These are phyloP conservation scores for Xylaria cubensis DNA, from an alignment of 495 filamentous ascomycete species.

Conservation along the genomic window DNA sequence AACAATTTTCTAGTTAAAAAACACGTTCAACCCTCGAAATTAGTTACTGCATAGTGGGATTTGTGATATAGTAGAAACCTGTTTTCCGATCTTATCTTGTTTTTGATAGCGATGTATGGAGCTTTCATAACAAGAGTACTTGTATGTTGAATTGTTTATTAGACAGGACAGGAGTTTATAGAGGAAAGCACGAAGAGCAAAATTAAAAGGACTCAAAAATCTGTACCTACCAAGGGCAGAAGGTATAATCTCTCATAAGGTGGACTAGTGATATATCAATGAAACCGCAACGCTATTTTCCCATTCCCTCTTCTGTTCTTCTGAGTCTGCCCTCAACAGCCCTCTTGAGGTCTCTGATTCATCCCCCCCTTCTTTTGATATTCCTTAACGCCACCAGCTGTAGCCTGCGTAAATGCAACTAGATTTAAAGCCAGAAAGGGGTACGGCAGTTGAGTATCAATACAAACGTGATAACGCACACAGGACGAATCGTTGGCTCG, in stretches of 20 bases:
- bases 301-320: neutral
- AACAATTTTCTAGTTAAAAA: neutral
- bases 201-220: neutral
- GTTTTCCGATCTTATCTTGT: neutral
- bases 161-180: neutral
- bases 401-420: constrained; percentile 4
- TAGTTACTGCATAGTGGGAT: neutral
- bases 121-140: neutral
- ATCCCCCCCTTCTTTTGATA: neutral
- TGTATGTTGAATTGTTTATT: neutral
- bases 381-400: neutral
- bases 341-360: neutral
- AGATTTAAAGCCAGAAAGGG: neutral
- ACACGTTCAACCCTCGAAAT: neutral
- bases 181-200: neutral
- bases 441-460: neutral
- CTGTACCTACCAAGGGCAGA: neutral
- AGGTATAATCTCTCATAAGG: neutral
- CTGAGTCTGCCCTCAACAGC: neutral
- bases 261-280: neutral
- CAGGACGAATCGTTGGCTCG: constrained; percentile 11
- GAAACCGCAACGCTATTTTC: neutral
- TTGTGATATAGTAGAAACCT: neutral
- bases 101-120: neutral
- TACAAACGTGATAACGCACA: constrained; percentile 14